phyloP scores from a whole-genome alignment of 73 alveolate species.

The Paramecium bursaria region DNA sequence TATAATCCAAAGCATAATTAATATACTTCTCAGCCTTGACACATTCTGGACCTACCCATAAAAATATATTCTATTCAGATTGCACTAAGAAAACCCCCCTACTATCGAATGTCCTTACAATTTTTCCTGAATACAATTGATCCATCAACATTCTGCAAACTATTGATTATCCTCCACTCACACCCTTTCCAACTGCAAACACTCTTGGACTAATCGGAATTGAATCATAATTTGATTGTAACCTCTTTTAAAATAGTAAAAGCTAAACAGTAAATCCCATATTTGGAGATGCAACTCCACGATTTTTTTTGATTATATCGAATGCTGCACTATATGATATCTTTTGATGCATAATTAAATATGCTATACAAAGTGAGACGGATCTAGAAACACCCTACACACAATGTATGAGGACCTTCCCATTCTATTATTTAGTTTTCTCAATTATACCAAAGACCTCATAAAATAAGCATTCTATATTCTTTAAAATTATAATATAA shows the following conservation, averaged over 20 bases:
- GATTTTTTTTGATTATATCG: conserved; percentile 72
- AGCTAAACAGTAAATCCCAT: conserved; percentile 83
- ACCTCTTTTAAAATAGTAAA: conserved; percentile 80
- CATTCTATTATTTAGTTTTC: conserved; percentile 73
- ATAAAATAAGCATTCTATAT: conserved; percentile 87
- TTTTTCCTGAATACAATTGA: conserved; percentile 72
- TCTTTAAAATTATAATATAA: not conserved
- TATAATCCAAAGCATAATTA: conserved; percentile 6
- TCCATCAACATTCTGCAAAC: conserved; percentile 73
- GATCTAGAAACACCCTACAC: conserved; percentile 91
- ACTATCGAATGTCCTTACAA: conserved; percentile 74
- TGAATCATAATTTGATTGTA: conserved; percentile 73
- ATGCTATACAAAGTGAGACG: conserved; percentile 88
- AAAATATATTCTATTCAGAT: conserved; percentile 57
- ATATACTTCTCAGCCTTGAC: conserved; percentile 70
- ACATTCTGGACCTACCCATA: conserved; percentile 80
- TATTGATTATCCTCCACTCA: conserved; percentile 75
- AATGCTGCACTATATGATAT: conserved; percentile 76
- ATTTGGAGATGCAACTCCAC: conserved; percentile 91
- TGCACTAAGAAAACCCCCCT: conserved; percentile 82
- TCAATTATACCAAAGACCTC: conserved; percentile 81
- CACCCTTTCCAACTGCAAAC: conserved; percentile 81
- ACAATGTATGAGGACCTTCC: conserved; percentile 91
- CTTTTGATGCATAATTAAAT: conserved; percentile 72
- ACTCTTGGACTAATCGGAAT: conserved; percentile 84